Percentiles rank a stretch among this genome's conserved stretches.
These are phyloP conservation scores for Pachyrhizus erosus DNA, from an alignment of 306 rosid species.

Conservation along the genomic window DNA sequence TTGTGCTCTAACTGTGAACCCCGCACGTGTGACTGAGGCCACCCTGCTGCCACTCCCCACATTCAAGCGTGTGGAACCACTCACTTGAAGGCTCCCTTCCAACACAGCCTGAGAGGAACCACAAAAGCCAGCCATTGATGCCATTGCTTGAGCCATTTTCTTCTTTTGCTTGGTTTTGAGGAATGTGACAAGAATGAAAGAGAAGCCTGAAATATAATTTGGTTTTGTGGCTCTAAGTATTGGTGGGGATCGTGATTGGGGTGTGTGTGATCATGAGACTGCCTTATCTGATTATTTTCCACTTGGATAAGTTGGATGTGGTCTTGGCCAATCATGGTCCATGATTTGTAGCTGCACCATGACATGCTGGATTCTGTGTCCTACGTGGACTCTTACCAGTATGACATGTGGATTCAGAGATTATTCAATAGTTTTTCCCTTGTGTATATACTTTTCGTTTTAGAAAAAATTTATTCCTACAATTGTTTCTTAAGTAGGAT, in stretches of 20 bases:
- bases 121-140: constrained; percentile 84
- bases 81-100: constrained; percentile 74
- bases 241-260: constrained; percentile 38
- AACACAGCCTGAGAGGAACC: constrained; percentile 79
- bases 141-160: constrained; percentile 83
- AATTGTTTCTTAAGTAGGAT: no score
- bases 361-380: constrained; percentile 69
- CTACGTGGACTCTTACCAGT: constrained; percentile 41
- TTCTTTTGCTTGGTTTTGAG: background rate
- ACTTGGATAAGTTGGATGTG: constrained; percentile 77
- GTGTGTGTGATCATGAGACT: constrained; percentile 61
- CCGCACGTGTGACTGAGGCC: constrained; percentile 43
- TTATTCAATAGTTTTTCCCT: background rate
- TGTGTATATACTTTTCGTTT: background rate
- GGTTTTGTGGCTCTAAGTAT: constrained; percentile 10
- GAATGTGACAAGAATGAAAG: constrained; percentile 38
- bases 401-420: constrained; percentile 54
- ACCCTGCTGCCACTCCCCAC: constrained; percentile 44
- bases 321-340: constrained; percentile 48
- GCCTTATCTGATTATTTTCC: constrained; percentile 73
- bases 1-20: constrained; percentile 68
- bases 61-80: constrained; percentile 68
- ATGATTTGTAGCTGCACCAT: background rate
- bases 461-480: background rate
- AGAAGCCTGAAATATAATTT: constrained; percentile 35